Evolutionary conservation across 306 rosid genomes (phyloP), one percentile per base, ranked within the genome.

Genomic region (Astragalus membranaceus): DNA sequence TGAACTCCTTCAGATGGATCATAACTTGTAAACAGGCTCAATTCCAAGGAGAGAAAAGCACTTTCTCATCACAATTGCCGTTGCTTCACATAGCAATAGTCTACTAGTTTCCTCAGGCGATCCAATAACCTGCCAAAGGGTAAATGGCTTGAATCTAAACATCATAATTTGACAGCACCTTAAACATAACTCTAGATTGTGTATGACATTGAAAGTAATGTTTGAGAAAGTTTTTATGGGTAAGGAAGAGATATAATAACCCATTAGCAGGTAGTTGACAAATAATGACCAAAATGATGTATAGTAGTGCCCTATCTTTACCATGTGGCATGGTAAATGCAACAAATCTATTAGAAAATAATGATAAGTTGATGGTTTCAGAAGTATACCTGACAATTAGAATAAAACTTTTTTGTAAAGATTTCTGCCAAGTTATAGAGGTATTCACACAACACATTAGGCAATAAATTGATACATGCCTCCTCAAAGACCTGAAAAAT

Each of bases 21-120:
- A 91, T 74, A 91, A 83, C 91, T 82, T 94, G 91, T 88, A 88
- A 64, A 94, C 98, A 51, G 97, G 96, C 33, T 55, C 82, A 36
- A 94, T 91, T 50, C 99, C 99, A 1, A 91, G 95, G 46, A 94
- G 92, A 75, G 88, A 9, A 71, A 90, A 94, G 81, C 97, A 90
- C 71, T 90, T 87, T 62, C 97, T 84, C 95, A 91, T 94, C 81
- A 94, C 97, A 15, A 53, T 74, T 68, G 88, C 96, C 0, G 99
- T 90, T 67, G 97, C 99, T 82, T 94, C 99, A 62, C 97, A 94
- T 32, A 90, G 86, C 86, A 95, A 81, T 48, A 95, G 99, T 81
- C 99, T 70, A 54, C 99, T 89, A 2, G 92, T 85, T 80, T 95
- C 97, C 59, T 87, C 91, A 0, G 96, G 65, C 1, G 91, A 80